Percentiles rank a stretch among this genome's conserved stretches.
Conservation (phyloP, 2,329 filamentous ascomycete species). For the Ophiostoma himal-ulmi region DNA sequence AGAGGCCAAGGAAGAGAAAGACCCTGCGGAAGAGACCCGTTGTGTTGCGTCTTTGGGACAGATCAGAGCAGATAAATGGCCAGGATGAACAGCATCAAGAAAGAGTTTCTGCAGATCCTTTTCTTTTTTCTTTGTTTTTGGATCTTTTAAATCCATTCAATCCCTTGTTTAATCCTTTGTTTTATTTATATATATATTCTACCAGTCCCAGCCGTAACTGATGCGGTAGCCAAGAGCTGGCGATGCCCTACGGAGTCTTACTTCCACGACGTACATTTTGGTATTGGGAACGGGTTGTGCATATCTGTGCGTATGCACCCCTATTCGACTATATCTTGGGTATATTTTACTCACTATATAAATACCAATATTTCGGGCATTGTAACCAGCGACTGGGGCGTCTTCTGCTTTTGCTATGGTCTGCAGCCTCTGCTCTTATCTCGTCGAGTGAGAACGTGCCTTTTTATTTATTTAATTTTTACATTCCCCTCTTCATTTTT, state of each 20-base stretch:
- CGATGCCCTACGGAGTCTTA: too few relatives aligned
- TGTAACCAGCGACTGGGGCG: background rate
- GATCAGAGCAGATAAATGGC: background rate
- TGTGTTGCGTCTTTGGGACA: background rate
- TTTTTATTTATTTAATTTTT: too few relatives aligned
- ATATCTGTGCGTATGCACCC: background rate
- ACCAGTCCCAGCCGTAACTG: background rate
- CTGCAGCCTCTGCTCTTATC: background rate
- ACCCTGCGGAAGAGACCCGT: background rate
- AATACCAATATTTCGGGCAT: too few relatives aligned
- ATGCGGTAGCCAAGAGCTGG: too few relatives aligned
- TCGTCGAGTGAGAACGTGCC: too few relatives aligned
- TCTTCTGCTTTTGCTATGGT: background rate
- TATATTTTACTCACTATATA: too few relatives aligned
- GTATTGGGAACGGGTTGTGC: too few relatives aligned
- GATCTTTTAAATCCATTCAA: background rate
- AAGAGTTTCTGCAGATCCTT: slow-evolving; percentile 1
- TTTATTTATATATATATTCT: background rate
- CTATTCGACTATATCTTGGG: background rate
- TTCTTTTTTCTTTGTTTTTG: background rate
- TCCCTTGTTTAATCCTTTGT: background rate
- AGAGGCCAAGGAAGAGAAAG: background rate
- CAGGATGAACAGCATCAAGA: background rate
- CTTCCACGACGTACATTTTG: too few relatives aligned
- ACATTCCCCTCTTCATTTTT: too few relatives aligned